Conservation (phyloP, 352 stramenopile species). For the Globisporangium cylindrosporum region DNA sequence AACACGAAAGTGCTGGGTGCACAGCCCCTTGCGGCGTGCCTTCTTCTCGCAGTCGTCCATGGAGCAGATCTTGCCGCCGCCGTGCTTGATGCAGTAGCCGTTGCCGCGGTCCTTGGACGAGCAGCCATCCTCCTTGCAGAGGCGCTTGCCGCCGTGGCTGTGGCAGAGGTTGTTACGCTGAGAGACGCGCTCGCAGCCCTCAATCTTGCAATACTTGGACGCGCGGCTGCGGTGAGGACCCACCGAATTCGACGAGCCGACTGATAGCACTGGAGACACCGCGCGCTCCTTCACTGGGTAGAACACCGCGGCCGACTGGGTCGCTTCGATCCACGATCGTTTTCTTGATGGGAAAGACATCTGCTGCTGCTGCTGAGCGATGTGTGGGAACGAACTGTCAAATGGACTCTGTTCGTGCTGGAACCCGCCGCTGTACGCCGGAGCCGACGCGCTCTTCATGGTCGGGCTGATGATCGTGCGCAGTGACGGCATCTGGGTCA, state of each 20-base stretch:
- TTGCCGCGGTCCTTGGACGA: slow-evolving; percentile 81
- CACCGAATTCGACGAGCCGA: slow-evolving; percentile 2
- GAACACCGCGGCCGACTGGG: not conserved
- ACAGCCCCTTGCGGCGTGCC: slow-evolving; percentile 74
- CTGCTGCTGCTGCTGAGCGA: slow-evolving; percentile 4
- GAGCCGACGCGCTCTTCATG: slow-evolving; percentile 18
- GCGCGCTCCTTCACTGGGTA: slow-evolving; percentile 18
- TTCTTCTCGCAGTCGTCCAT: slow-evolving; percentile 79
- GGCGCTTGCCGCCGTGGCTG: slow-evolving; percentile 76
- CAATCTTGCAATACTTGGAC: slow-evolving; percentile 87
- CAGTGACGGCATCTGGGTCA: slow-evolving; percentile 40
- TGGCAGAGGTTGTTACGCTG: slow-evolving; percentile 85
- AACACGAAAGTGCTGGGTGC: slow-evolving; percentile 76
- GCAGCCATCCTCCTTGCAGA: slow-evolving; percentile 79
- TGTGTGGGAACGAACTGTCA: slow-evolving; percentile 1
- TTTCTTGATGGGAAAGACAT: slow-evolving; percentile 10
- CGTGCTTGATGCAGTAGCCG: slow-evolving; percentile 81
- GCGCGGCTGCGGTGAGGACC: slow-evolving; percentile 53
- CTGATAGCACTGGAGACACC: slow-evolving; percentile 16
- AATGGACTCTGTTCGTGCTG: slow-evolving; percentile 8
- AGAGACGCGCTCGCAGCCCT: slow-evolving; percentile 74
- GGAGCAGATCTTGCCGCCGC: slow-evolving; percentile 79
- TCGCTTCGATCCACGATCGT: slow-evolving; percentile 16
- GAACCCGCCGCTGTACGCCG: slow-evolving; percentile 19
- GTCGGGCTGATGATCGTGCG: slow-evolving; percentile 55